Evolutionary conservation across 2,329 filamentous ascomycete species (phyloP).

Genomic region (Orbilia blumenaviensis): DNA sequence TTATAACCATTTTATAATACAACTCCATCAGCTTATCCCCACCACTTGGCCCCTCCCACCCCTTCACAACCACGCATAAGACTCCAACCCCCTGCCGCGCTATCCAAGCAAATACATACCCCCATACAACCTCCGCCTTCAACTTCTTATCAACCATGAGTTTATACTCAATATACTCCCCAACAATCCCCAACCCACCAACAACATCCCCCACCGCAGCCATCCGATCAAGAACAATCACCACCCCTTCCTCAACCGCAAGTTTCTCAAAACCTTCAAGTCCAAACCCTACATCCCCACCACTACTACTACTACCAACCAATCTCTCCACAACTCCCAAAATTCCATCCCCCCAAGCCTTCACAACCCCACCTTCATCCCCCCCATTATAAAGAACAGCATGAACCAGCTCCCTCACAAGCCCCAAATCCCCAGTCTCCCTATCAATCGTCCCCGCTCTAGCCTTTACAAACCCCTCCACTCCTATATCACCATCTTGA

Average conservation of each 20-base stretch:
- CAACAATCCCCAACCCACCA: conserved; percentile 52
- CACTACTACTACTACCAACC: conserved; percentile 44
- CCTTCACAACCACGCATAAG: conserved; percentile 56
- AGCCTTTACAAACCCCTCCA: conserved; percentile 30
- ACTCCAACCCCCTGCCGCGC: conserved; percentile 45
- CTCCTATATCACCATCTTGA: neutral
- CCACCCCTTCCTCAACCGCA: conserved; percentile 30
- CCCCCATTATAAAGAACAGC: too few species aligned
- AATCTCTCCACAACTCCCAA: conserved; percentile 55
- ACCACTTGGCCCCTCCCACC: conserved; percentile 55
- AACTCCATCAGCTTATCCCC: conserved; percentile 26
- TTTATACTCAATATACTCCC: conserved; percentile 54
- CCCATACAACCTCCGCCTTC: conserved; percentile 2
- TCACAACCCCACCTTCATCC: conserved; percentile 35
- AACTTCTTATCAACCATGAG: too few species aligned
- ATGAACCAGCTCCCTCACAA: conserved; percentile 55
- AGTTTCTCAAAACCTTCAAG: conserved; percentile 54
- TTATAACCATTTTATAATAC: conserved; percentile 54
- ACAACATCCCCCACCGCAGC: conserved; percentile 23
- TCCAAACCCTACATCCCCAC: conserved; percentile 5
- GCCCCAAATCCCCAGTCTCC: conserved; percentile 55
- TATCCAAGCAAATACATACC: conserved; percentile 30
- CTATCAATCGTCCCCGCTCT: conserved; percentile 56
- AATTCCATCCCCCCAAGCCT: conserved; percentile 43
- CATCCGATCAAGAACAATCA: conserved; percentile 47